Percentiles rank a stretch among this genome's conserved stretches.
phyloP scores from a whole-genome alignment of 2,329 filamentous ascomycete species.

The Talaromyces marneffei region DNA sequence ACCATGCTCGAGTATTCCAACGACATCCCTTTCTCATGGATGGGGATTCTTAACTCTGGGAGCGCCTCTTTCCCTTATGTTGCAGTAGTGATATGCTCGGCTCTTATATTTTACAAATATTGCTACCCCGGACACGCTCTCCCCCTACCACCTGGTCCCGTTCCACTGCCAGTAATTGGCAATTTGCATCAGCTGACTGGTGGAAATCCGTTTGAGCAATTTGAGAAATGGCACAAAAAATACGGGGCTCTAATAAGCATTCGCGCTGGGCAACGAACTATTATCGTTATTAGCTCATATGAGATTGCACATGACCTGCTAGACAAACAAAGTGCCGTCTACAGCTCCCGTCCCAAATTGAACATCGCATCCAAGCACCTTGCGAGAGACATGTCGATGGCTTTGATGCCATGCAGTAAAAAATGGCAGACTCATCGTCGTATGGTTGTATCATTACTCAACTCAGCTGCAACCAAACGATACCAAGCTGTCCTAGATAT shows the following conservation, averaged over 20 bases:
- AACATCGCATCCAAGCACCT: slow-evolving; percentile 25
- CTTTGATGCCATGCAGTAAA: slow-evolving; percentile 47
- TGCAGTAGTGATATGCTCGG: neutral
- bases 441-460: slow-evolving; percentile 42
- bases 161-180: slow-evolving; percentile 18
- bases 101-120: neutral
- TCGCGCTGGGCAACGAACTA: neutral
- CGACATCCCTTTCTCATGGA: neutral
- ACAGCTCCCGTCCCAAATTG: slow-evolving; percentile 33
- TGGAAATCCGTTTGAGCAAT: slow-evolving; percentile 16
- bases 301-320: slow-evolving; percentile 34
- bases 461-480: slow-evolving; percentile 37
- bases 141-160: slow-evolving; percentile 17
- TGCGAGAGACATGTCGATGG: slow-evolving; percentile 36
- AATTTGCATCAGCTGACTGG: slow-evolving; percentile 19
- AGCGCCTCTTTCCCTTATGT: neutral
- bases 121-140: neutral
- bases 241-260: slow-evolving; percentile 23
- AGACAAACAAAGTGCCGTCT: slow-evolving; percentile 34
- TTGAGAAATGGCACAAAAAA: slow-evolving; percentile 25
- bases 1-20: neutral
- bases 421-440: slow-evolving; percentile 42
- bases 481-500: slow-evolving; percentile 48
- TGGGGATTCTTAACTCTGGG: neutral
- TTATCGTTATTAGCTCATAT: slow-evolving; percentile 4